Percentiles rank a stretch among this genome's conserved stretches.
These are phyloP conservation scores for Coemansia sp. DNA, from an alignment of 192 early-diverging fungal species.

Conservation along the genomic window DNA sequence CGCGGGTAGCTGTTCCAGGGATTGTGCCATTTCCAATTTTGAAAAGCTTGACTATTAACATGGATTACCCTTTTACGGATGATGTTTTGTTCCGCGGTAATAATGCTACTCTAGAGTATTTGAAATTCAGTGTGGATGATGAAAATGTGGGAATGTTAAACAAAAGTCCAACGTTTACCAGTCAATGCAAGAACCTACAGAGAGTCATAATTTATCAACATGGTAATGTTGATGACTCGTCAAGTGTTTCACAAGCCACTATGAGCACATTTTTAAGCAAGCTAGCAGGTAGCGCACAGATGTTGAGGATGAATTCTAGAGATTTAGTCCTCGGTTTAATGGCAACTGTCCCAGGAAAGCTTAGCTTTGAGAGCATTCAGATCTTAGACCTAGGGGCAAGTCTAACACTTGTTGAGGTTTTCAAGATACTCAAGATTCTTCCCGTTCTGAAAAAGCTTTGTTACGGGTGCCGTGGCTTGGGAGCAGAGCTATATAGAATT, in stretches of 20 bases:
- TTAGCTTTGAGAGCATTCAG: not conserved
- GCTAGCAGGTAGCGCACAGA: too few relatives aligned
- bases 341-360: not conserved
- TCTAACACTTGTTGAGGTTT: not conserved
- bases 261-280: not conserved
- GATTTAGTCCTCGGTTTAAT: too few relatives aligned
- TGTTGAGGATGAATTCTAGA: not conserved
- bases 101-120: conserved; percentile 3
- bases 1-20: not conserved
- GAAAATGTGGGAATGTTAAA: not conserved
- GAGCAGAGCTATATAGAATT: not conserved
- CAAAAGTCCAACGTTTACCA: not conserved
- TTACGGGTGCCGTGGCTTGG: not conserved
- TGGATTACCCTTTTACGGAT: conserved; percentile 9
- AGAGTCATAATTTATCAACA: not conserved
- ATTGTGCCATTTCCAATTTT: conserved; percentile 10
- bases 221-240: not conserved
- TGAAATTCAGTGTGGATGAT: not conserved
- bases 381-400: not conserved
- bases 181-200: not conserved
- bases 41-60: not conserved
- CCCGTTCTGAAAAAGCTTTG: not conserved
- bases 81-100: conserved; percentile 8
- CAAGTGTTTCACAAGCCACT: not conserved
- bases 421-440: not conserved